Conservation (phyloP, 768 basidiomycete species). For the Agaricus blazei region DNA sequence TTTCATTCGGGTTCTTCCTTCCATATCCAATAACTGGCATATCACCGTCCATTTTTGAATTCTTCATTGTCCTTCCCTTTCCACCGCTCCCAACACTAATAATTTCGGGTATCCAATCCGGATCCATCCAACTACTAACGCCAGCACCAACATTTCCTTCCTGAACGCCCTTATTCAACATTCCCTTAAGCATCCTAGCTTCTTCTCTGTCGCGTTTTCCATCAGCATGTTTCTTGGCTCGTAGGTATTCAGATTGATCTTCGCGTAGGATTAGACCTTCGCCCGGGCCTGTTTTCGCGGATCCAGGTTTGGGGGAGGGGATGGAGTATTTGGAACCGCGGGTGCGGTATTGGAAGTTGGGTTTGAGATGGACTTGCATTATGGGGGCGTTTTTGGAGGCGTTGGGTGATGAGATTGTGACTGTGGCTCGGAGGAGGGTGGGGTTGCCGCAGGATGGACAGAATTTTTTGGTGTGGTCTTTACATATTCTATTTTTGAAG, state of each 20-base stretch:
- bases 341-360: slow-evolving; percentile 90
- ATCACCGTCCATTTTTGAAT: slow-evolving; percentile 50
- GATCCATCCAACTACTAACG: slow-evolving; percentile 88
- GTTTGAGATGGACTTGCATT: slow-evolving; percentile 89
- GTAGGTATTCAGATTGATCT: slow-evolving; percentile 84
- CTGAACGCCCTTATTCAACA: slow-evolving; percentile 37
- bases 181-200: slow-evolving; percentile 61
- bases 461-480: slow-evolving; percentile 91
- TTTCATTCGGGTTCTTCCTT: slow-evolving; percentile 85
- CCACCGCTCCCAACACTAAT: slow-evolving; percentile 61
- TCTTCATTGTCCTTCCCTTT: slow-evolving; percentile 56
- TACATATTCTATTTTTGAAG: slow-evolving; percentile 68
- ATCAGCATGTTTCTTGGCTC: slow-evolving; percentile 76
- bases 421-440: slow-evolving; percentile 84
- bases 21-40: slow-evolving; percentile 88
- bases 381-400: slow-evolving; percentile 56
- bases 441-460: slow-evolving; percentile 97
- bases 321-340: slow-evolving; percentile 93
- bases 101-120: slow-evolving; percentile 89
- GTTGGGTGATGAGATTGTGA: slow-evolving; percentile 70
- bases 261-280: slow-evolving; percentile 87
- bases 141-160: slow-evolving; percentile 45
- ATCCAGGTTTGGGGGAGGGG: slow-evolving; percentile 84
- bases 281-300: slow-evolving; percentile 77
- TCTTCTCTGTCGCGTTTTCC: slow-evolving; percentile 76